A percentile compares a stretch with the other conserved stretches of the same genome.
Conservation (phyloP, 257 asterid genomes). For the Ilex aquifolium region DNA sequence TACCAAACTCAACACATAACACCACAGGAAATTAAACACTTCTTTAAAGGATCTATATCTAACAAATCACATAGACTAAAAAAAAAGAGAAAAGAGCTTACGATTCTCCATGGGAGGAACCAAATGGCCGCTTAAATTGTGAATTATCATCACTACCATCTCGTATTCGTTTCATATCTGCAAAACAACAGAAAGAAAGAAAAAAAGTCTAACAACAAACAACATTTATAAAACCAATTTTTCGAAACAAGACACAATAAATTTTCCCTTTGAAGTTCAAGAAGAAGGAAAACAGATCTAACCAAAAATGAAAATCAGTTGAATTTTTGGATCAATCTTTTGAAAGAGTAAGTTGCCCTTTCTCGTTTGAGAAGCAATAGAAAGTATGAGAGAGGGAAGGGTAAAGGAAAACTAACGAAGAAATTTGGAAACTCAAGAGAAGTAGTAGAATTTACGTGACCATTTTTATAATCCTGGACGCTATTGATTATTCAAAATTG, state of each 20-base stretch:
- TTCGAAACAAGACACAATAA: slow-evolving; percentile 1
- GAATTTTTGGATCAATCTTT: slow-evolving; percentile 27
- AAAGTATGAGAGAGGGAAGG: not conserved
- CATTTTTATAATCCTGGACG: too few relatives aligned
- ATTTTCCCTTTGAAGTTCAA: slow-evolving; percentile 42
- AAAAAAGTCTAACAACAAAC: not conserved
- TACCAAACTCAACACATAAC: not conserved
- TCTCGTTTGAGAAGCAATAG: slow-evolving; percentile 6
- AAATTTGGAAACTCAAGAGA: slow-evolving; percentile 6
- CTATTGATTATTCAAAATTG: too few relatives aligned
- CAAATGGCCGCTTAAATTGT: slow-evolving; percentile 78
- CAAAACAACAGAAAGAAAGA: slow-evolving; percentile 12
- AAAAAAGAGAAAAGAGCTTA: slow-evolving; percentile 34
- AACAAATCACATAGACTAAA: slow-evolving; percentile 3
- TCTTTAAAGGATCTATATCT: slow-evolving; percentile 8
- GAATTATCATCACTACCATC: slow-evolving; percentile 67
- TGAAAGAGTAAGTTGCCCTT: slow-evolving; percentile 13
- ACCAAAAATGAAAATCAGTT: slow-evolving; percentile 14
- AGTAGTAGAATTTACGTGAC: too few relatives aligned
- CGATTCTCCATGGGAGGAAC: slow-evolving; percentile 79
- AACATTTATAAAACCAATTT: not conserved
- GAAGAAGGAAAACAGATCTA: slow-evolving; percentile 53
- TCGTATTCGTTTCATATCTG: slow-evolving; percentile 78
- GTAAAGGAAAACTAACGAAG: slow-evolving; percentile 12
- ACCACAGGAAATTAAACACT: not conserved